Evolutionary conservation across 2,329 filamentous ascomycete genomes (phyloP).

Genomic region (Curvularia sp.): DNA sequence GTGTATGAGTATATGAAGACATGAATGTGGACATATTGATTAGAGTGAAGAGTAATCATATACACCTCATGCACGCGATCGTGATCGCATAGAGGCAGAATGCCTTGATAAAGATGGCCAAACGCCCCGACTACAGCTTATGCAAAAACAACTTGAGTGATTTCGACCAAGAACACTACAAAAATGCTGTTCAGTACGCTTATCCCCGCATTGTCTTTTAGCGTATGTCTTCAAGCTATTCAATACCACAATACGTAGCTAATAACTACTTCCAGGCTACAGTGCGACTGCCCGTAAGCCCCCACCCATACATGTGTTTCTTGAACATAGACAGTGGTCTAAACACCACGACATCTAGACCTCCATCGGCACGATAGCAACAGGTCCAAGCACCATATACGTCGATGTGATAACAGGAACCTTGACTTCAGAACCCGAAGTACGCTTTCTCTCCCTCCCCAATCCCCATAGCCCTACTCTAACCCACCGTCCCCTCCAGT

Average conservation of each 20-base stretch:
- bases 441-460: background rate
- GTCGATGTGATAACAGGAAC: constrained; percentile 5
- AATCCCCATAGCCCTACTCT: background rate
- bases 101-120: background rate
- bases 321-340: background rate
- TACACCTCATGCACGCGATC: background rate
- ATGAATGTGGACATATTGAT: background rate
- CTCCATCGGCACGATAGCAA: constrained; percentile 3
- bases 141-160: background rate
- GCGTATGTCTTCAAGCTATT: background rate
- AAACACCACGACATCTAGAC: background rate
- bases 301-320: no score
- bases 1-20: background rate
- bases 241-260: background rate
- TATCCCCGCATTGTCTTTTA: background rate
- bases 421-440: constrained; percentile 4
- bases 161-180: background rate
- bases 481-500: background rate
- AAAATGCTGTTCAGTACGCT: background rate
- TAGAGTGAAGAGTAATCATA: background rate
- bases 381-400: constrained; percentile 1
- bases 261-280: background rate
- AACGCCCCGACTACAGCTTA: background rate
- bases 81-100: background rate
- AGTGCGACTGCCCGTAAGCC: background rate